These are phyloP conservation scores for Pichia occidentalis DNA, from an alignment of 805 yeast species.

Conservation along the genomic window DNA sequence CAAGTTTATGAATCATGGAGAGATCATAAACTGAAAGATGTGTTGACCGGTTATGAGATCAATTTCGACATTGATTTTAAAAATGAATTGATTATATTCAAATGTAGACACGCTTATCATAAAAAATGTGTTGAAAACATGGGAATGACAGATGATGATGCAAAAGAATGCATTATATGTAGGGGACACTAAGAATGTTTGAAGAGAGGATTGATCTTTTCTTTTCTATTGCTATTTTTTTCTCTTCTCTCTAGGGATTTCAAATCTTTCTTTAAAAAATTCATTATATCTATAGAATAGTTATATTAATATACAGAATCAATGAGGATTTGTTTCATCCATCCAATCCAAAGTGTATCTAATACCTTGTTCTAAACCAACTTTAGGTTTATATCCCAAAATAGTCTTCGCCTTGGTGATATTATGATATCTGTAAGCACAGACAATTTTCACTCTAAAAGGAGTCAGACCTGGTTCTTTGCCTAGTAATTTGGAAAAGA, in stretches of 20 bases:
- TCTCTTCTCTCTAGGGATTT: too few relatives aligned
- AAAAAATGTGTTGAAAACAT: conserved; percentile 46
- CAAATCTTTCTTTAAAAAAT: too few relatives aligned
- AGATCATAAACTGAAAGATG: conserved; percentile 22
- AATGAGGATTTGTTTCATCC: conserved; percentile 48
- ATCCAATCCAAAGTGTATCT: conserved; percentile 78
- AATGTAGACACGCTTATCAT: conserved; percentile 65
- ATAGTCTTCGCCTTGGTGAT: conserved; percentile 76
- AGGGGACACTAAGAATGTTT: too few relatives aligned
- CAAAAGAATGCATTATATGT: conserved; percentile 37
- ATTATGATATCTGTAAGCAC: conserved; percentile 91
- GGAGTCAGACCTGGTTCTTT: conserved; percentile 95
- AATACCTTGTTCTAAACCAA: conserved; percentile 74
- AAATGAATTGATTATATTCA: conserved; percentile 43
- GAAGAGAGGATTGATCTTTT: too few relatives aligned
- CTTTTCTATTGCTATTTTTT: too few relatives aligned
- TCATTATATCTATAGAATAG: too few relatives aligned
- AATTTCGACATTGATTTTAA: conserved; percentile 9
- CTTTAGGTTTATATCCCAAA: conserved; percentile 76
- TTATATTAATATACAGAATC: conserved; percentile 1
- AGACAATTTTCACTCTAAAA: conserved; percentile 84
- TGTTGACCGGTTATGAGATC: conserved; percentile 9
- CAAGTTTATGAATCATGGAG: conserved; percentile 55
- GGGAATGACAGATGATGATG: conserved; percentile 28
- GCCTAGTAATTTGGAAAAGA: conserved; percentile 59